Evolutionary conservation across 1,139 yeast species (phyloP), one percentile per base, ranked within the genome.

Genomic region (Lodderomyces beijingensis): DNA sequence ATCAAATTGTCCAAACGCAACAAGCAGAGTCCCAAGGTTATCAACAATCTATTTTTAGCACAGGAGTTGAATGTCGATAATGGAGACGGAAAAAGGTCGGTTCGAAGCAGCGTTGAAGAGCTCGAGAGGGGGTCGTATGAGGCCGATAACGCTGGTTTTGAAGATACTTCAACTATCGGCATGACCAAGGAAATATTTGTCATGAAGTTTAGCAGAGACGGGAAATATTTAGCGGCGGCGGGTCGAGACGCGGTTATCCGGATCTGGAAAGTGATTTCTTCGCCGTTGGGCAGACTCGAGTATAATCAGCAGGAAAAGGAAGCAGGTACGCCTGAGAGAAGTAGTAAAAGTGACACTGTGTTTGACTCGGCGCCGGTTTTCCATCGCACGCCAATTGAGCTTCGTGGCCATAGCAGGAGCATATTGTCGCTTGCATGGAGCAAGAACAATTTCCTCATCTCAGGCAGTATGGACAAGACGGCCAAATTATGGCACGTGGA

Each of bases 401-500:
- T 77, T 41, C 58, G 53, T 30, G 94, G 87, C 16, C 97, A 89
- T 54, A 58, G 73, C 1, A 74, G 74, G 31, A 83, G 86, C 40
- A 70, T 89, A 16, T 57, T 87, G 22, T 77, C 85, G 8, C 52
- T 89, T 27, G 86, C 86, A 47, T 89, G 97, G 97, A 82, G 94
- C 36, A 83, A 82, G 45, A 88, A 88, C 57, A 82, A 81, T 49
- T 89, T 89, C 43, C 55, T 89, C 20, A 53, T 88, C 1, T 71
- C 94, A 1, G 82, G 94, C 3, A 82, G 95, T 5, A 85, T 85
- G 84, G 97, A 89, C 57, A 74, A 77, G 43, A 81, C 94, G 0
- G 95, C 79, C 1, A 73, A 76, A 40, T 59, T 89, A 30, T 89
- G 96, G 96, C 95, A 89, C 53, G 72, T 82, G 9, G 86, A 84